phyloP scores from a whole-genome alignment of 148 eudicot genomes.

The Nepenthes mirabilis region DNA sequence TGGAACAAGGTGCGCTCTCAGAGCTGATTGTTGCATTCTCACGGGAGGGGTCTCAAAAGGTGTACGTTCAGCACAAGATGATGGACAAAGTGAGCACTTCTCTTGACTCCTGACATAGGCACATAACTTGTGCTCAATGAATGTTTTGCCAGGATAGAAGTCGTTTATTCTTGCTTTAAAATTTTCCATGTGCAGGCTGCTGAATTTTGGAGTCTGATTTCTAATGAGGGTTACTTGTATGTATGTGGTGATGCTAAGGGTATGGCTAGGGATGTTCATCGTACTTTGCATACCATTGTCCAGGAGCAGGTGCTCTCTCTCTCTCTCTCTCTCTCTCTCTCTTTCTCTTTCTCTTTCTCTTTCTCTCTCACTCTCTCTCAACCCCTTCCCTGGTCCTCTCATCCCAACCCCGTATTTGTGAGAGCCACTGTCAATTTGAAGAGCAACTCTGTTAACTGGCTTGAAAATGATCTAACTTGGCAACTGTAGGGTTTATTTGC shows the following conservation, averaged over 20 bases:
- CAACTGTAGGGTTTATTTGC: too few species aligned
- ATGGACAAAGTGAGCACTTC: slow-evolving; percentile 43
- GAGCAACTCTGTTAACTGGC: too few species aligned
- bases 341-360: not conserved
- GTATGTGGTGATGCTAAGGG: slow-evolving; percentile 97
- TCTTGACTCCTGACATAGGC: not conserved
- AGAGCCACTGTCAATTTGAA: too few species aligned
- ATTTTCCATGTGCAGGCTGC: slow-evolving; percentile 31
- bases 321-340: not conserved
- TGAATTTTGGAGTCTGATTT: slow-evolving; percentile 53
- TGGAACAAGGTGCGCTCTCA: slow-evolving; percentile 55
- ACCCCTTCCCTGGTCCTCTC: too few species aligned
- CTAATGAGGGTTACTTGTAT: slow-evolving; percentile 62
- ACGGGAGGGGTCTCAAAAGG: slow-evolving; percentile 70
- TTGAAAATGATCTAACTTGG: too few species aligned
- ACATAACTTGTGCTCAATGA: not conserved
- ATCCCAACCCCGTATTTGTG: too few species aligned
- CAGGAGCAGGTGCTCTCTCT: slow-evolving; percentile 53
- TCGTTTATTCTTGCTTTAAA: not conserved
- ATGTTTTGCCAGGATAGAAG: not conserved
- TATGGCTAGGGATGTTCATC: slow-evolving; percentile 87
- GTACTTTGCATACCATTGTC: slow-evolving; percentile 66
- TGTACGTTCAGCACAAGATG: slow-evolving; percentile 87
- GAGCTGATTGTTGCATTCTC: slow-evolving; percentile 80
- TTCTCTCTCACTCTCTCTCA: too few species aligned